A percentile compares a stretch with the other conserved stretches of the same genome.
These are phyloP conservation scores for Noccaea bulbosa DNA, from an alignment of 345 rosid genomes.

Conservation along the genomic window DNA sequence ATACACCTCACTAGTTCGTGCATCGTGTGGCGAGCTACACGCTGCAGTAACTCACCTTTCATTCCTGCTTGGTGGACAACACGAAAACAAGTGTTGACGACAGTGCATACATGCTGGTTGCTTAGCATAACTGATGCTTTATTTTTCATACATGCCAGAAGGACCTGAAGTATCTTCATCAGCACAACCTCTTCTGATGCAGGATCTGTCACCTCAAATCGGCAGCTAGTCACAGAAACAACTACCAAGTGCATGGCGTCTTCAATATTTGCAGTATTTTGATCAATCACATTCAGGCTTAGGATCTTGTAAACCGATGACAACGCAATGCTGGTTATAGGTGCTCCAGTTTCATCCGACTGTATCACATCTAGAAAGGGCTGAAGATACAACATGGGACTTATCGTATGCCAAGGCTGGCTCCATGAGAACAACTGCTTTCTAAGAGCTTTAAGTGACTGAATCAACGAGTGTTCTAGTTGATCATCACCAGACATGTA, in stretches of 20 bases:
- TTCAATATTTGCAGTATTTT: constrained; percentile 73
- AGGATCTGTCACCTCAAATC: constrained; percentile 98
- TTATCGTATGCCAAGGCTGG: constrained; percentile 85
- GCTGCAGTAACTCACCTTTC: constrained; percentile 79
- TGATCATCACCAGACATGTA: constrained; percentile 96
- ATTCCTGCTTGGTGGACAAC: constrained; percentile 95
- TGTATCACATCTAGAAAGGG: constrained; percentile 91
- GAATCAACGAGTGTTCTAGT: constrained; percentile 87
- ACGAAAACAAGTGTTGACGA: constrained; percentile 96
- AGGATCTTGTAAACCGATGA: constrained; percentile 90
- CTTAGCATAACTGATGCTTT: constrained; percentile 91
- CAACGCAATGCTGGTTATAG: constrained; percentile 88
- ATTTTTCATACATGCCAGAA: constrained; percentile 89
- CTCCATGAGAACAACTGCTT: constrained; percentile 87
- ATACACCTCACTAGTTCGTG: constrained; percentile 90
- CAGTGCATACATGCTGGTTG: constrained; percentile 96
- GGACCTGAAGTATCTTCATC: constrained; percentile 98
- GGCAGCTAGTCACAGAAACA: constrained; percentile 96
- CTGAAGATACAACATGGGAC: constrained; percentile 81
- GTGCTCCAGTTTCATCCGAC: constrained; percentile 95
- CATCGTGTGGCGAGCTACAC: constrained; percentile 94
- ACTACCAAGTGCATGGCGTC: constrained; percentile 94
- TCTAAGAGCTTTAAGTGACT: constrained; percentile 81
- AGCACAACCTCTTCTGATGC: constrained; percentile 97
- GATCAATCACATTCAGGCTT: constrained; percentile 78